Evolutionary conservation across 768 basidiomycete species (phyloP).

Genomic region (Hygrocybe punicea): DNA sequence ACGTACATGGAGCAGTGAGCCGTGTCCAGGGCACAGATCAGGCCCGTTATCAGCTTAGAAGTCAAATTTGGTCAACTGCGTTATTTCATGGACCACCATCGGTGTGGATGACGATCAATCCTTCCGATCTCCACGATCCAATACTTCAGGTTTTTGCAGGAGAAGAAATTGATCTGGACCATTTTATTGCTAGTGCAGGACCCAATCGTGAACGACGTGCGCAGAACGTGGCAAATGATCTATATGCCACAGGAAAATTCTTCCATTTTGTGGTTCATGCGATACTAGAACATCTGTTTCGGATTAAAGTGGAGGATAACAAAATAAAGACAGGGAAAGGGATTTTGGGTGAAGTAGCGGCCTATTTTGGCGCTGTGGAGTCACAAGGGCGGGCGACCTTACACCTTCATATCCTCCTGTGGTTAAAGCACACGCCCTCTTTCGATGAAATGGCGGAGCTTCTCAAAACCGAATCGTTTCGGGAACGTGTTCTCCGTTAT

Average conservation of each 20-base stretch:
- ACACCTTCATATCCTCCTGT: slow-evolving; percentile 29
- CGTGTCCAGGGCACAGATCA: slow-evolving; percentile 36
- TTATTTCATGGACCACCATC: slow-evolving; percentile 28
- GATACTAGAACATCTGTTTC: slow-evolving; percentile 34
- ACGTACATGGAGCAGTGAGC: slow-evolving; percentile 22
- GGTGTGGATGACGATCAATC: slow-evolving; percentile 47
- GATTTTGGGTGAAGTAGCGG: slow-evolving; percentile 21
- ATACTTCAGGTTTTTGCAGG: slow-evolving; percentile 45
- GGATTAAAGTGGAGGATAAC: slow-evolving; percentile 19
- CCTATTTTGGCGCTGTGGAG: slow-evolving; percentile 34
- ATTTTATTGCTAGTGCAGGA: slow-evolving; percentile 25
- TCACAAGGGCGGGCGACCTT: slow-evolving; percentile 42
- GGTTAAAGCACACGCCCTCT: neutral
- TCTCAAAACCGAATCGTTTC: neutral
- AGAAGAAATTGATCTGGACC: slow-evolving; percentile 41
- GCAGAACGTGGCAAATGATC: slow-evolving; percentile 35
- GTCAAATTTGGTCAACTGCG: slow-evolving; percentile 38
- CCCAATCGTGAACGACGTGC: slow-evolving; percentile 20
- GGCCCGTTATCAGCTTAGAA: slow-evolving; percentile 17
- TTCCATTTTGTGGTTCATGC: slow-evolving; percentile 36
- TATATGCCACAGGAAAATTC: slow-evolving; percentile 42
- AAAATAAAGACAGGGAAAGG: slow-evolving; percentile 1
- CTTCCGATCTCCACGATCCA: slow-evolving; percentile 40
- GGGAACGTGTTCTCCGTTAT: neutral
- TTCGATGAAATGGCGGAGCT: neutral